Conservation (phyloP, 2,329 filamentous ascomycete genomes). For the Colletotrichum sp. region DNA sequence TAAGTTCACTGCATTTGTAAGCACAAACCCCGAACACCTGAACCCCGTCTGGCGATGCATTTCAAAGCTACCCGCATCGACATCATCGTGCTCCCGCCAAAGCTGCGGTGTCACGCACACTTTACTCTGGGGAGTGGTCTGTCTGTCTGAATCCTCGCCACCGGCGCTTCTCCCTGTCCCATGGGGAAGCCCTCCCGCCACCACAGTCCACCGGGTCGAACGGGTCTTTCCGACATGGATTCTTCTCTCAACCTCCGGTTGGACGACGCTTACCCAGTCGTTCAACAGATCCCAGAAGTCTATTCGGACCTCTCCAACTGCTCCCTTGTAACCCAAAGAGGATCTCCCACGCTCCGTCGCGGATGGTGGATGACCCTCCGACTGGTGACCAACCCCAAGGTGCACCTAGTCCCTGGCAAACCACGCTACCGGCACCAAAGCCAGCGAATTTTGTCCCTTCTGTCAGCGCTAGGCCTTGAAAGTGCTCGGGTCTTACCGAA, state of each 20-base stretch:
- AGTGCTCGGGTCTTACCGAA: slow-evolving; percentile 5
- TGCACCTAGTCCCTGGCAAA: neutral
- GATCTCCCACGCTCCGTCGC: neutral
- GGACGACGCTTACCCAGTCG: neutral
- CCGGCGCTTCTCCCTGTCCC: neutral
- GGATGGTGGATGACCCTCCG: neutral
- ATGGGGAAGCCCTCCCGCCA: neutral
- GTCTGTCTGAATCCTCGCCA: neutral
- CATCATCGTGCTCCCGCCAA: neutral
- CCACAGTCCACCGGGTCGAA: neutral
- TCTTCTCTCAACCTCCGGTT: neutral
- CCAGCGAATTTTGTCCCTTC: neutral
- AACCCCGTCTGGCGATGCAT: neutral
- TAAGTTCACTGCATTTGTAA: neutral
- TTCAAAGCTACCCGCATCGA: neutral
- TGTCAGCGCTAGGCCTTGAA: neutral
- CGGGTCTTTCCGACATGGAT: neutral
- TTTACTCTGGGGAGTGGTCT: neutral
- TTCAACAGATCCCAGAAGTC: neutral
- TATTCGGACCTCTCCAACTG: neutral
- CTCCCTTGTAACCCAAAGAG: neutral
- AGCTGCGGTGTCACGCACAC: neutral
- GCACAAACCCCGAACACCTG: neutral
- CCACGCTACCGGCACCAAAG: neutral
- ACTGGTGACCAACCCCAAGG: neutral